phyloP scores from a whole-genome alignment of 495 filamentous ascomycete species.

The Trichoderma gamsii region DNA sequence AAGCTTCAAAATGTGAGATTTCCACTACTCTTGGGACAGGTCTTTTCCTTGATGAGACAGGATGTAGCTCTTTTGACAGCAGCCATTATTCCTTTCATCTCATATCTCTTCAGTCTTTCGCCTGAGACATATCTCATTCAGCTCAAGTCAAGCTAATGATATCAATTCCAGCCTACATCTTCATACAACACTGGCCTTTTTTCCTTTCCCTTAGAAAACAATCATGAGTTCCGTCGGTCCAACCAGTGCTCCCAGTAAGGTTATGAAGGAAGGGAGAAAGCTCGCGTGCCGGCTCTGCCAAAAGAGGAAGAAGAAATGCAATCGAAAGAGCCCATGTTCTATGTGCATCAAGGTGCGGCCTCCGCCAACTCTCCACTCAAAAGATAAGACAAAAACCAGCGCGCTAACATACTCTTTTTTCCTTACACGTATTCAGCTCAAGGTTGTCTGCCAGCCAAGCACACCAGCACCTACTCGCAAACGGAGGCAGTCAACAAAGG shows the following conservation, averaged over 20 bases:
- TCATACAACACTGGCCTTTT: background rate
- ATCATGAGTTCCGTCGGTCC: background rate
- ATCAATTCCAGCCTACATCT: background rate
- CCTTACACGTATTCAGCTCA: background rate
- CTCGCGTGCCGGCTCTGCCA: slow-evolving; percentile 11
- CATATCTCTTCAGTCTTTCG: background rate
- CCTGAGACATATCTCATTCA: background rate
- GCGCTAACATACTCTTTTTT: background rate
- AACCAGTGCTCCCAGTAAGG: background rate
- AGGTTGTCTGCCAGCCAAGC: slow-evolving; percentile 2
- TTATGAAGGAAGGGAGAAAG: background rate
- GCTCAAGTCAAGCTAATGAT: background rate
- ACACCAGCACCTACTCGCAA: slow-evolving; percentile 1
- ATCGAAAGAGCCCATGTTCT: slow-evolving; percentile 8
- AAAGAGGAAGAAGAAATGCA: slow-evolving; percentile 13
- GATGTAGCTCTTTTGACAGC: background rate
- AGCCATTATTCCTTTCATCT: background rate
- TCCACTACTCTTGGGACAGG: background rate
- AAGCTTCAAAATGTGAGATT: slow-evolving; percentile 2
- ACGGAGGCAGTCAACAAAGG: slow-evolving; percentile 12
- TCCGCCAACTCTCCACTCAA: background rate
- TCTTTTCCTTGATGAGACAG: background rate
- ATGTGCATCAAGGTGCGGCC: slow-evolving; percentile 13
- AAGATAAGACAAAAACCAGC: background rate
- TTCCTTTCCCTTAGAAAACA: background rate